Evolutionary conservation across 352 stramenopile genomes (phyloP), one percentile per base, ranked within the genome.

Genomic region (Phytophthora hibernalis): DNA sequence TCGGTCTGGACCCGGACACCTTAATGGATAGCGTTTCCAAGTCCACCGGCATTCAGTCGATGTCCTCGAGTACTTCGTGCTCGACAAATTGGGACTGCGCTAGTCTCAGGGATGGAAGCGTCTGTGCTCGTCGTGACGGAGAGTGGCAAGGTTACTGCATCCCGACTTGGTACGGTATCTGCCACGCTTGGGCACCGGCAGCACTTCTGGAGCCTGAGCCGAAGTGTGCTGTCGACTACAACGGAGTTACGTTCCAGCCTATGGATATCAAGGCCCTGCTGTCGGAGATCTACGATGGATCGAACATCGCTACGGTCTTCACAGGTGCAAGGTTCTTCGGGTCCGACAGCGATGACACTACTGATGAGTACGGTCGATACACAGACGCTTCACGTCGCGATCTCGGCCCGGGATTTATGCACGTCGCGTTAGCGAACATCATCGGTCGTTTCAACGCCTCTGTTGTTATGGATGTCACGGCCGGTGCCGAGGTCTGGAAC

Each of bases 241-340:
- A 83, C 21, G 77, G 77, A 8, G 68, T 85, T 16, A 80, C 68
- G 1, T 85, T 85, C 53, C 71, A 85, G 10, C 69, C 73, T 0
- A 71, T 83, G 55, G 77, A 85, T 47, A 77, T 85, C 47, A 85
- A 85, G 52, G 77, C 72, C 22, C 31, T 85, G 35, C n/a, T 85
- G 26, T 73, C 74, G 20, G 40, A 83, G 20, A 44, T 82, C 21
- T 79, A 85, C 60, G 74, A 86, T 50, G 77, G 62, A 59, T 50
- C 68, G n/a, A 62, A 50, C 10, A 54, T 80, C 30, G 54, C 61
- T n/a, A 76, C 74, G 8, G 65, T 86, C 8, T 83, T 89, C 58
- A 83, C 77, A 0, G 80, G 78, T 13, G 68, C 59, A 24, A 68
- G 76, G 1, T 86, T 70, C 50, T 64, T 76, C 10, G 80, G 73